Percentiles rank a stretch among this genome's conserved stretches.
Evolutionary conservation across 2,329 filamentous ascomycete species (phyloP).

Genomic region (Aspergillus floridensis): DNA sequence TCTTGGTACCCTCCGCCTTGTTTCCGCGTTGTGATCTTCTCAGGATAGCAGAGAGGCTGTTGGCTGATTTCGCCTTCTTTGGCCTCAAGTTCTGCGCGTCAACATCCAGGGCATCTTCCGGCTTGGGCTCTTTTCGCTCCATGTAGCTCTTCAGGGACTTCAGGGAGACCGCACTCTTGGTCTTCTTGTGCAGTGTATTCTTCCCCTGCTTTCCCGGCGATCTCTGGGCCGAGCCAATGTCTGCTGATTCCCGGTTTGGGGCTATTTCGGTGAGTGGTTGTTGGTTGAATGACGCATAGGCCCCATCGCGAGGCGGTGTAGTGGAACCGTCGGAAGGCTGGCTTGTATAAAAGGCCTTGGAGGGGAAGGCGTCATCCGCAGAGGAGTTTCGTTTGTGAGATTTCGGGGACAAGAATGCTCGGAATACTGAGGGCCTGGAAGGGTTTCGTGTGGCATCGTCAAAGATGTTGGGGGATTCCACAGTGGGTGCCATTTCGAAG

Average conservation of each 20-base stretch:
- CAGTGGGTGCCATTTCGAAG: conserved; percentile 33
- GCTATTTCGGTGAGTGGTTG: conserved; percentile 40
- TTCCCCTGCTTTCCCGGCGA: conserved; percentile 38
- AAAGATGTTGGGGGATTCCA: conserved; percentile 35
- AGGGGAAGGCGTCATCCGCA: conserved; percentile 29
- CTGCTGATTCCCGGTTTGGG: conserved; percentile 35
- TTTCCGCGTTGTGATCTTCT: conserved; percentile 69
- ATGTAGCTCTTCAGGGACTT: conserved; percentile 49
- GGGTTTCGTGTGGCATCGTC: conserved; percentile 36
- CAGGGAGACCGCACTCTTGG: conserved; percentile 54
- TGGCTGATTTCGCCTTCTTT: conserved; percentile 77
- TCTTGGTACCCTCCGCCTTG: conserved; percentile 54
- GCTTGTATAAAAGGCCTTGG: conserved; percentile 37
- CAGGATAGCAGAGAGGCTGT: conserved; percentile 75
- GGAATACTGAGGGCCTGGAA: conserved; percentile 48
- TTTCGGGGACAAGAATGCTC: conserved; percentile 54
- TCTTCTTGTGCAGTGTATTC: conserved; percentile 50
- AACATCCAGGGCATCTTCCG: conserved; percentile 31
- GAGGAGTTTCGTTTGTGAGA: conserved; percentile 49
- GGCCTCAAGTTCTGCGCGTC: conserved; percentile 44
- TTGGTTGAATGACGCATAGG: conserved; percentile 41
- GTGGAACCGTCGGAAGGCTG: conserved; percentile 40
- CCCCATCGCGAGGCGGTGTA: conserved; percentile 49
- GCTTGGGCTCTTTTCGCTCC: conserved; percentile 44
- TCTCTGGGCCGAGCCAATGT: conserved; percentile 31